phyloP scores from a whole-genome alignment of 2,329 filamentous ascomycete species.

The Aspergillus udagawae region DNA sequence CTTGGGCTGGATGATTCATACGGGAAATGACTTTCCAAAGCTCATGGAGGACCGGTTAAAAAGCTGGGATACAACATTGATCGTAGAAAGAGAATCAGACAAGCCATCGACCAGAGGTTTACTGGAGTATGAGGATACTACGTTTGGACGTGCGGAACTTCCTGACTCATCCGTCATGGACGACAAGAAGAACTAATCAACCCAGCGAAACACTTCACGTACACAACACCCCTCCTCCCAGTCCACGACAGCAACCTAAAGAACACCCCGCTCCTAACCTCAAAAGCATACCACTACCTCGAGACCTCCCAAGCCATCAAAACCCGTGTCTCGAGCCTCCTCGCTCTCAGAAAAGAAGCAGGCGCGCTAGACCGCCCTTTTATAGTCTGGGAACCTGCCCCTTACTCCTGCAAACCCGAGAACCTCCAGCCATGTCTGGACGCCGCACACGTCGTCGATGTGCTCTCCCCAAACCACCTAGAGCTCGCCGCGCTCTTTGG shows the following conservation, averaged over 20 bases:
- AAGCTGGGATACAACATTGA: conserved; percentile 15
- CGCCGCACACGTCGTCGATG: conserved; percentile 20
- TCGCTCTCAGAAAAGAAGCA: conserved; percentile 12
- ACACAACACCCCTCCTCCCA: conserved; percentile 18
- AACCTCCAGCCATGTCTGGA: conserved; percentile 19
- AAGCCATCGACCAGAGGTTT: conserved; percentile 21
- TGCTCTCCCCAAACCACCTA: conserved; percentile 39
- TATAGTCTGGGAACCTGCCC: conserved; percentile 25
- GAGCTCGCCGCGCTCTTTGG: conserved; percentile 26
- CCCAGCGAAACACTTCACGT: conserved; percentile 20
- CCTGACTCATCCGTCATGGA: no score
- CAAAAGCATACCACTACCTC: conserved; percentile 18
- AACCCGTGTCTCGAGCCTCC: conserved; percentile 6
- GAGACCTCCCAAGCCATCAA: conserved; percentile 13
- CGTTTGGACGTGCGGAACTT: conserved; percentile 22
- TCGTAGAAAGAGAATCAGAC: conserved; percentile 6
- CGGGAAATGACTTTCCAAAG: conserved; percentile 23
- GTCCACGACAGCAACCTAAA: conserved; percentile 8
- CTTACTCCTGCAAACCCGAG: conserved; percentile 16
- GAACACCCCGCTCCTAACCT: conserved; percentile 4
- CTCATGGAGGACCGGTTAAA: conserved; percentile 6
- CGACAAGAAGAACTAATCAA: not conserved
- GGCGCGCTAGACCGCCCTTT: conserved; percentile 10
- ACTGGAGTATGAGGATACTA: conserved; percentile 25
- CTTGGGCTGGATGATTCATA: conserved; percentile 21